Evolutionary conservation across 1,284 basidiomycete genomes (phyloP), one percentile per base, ranked within the genome.

Genomic region (Mrakiaceae sp.): DNA sequence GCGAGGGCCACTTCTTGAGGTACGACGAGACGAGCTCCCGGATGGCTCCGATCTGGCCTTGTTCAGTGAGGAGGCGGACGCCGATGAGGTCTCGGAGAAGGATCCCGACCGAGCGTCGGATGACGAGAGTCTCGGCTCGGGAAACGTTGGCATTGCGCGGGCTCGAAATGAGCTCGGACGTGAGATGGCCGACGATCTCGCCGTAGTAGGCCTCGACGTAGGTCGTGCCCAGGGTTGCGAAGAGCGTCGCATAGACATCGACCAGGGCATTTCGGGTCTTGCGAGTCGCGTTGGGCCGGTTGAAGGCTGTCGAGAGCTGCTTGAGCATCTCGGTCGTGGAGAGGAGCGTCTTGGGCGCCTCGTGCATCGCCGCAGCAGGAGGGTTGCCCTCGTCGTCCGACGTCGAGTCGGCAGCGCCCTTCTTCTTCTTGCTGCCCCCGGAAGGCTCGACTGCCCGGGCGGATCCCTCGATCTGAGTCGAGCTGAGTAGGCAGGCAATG

Each of bases 21-120:
- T 92, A 96, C 5, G 81, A 79, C 60, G 81, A 84, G 0, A 88
- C 85, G 58, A 97, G 78, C 69, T 95, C 92, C 69, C 89, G 86
- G 44, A 97, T 88, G 0, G 94, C 95, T 48, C 82, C 80, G 59
- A 97, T 94, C 76, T 98, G 94, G 0, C 87, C 92, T 69, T 92
- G 90, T 72, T 98, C 94, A 64, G 87, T 87, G 59, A 98, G 78
- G 81, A 98, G 86, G 63, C 91, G 80, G 5, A 88, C 84, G 1
- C 89, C 91, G 58, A 98, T 84, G 44, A 97, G 81, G 70, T 95
- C 89, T 54, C 92, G 81, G 47, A 98, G 77, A 9, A 98, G 73
- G 48, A 91, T 81, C 2, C 84, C 84, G 47, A 92, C 85, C 6
- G 89, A 79, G 50, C 85, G 86, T 14, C 90, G 82, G 2, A 87